Evolutionary conservation across 2,329 filamentous ascomycete species (phyloP), one percentile per base, ranked within the genome.

Genomic region (Aspergillus aculeatinus): DNA sequence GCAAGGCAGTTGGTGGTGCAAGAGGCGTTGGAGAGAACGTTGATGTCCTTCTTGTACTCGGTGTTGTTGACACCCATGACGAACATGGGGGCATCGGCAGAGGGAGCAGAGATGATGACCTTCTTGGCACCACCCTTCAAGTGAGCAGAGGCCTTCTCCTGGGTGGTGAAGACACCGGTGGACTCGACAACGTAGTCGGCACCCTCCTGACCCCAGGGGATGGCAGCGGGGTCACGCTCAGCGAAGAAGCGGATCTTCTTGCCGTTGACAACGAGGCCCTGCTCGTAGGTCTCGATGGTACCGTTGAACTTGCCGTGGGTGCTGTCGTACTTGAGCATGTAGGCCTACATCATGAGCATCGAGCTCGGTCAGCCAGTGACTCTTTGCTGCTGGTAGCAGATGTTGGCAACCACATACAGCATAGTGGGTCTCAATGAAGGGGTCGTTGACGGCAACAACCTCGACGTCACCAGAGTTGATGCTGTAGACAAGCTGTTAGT

Each of bases 1-100:
- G 95, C 95, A 82, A 99, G 84, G 89, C 95, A 98, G 91, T 99
- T 99, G 87, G 95, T 98, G 81, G 95, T 99, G 92, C 95, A 98
- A 73, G 95, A 98, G 74, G 95, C 95, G 86, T 99, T 99, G 84
- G 95, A 98, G 84, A 98, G 91, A 80, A 99, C 89, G 74, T 92
- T 84, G 80, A 95, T 87, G 79, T 90, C 90, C 79, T 89, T 88
- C 81, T 91, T 94, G 89, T 98, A 98, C 74, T 82, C 85, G 80
- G 93, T 87, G 83, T 98, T 85, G 87, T 98, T 99, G 85, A 99
- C 95, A 79, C 95, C 95, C 89, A 97, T 96, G 79, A 99, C 95
- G 88, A 96, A 99, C 95, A 99, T 99, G 79, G 94, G 94, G 76
- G 95, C 95, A 84, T 99, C 95, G 58, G 78, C 78, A 60, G 76